Evolutionary conservation across 805 yeast species (phyloP), one percentile per base, ranked within the genome.

Genomic region (Lipomyces oligophaga): DNA sequence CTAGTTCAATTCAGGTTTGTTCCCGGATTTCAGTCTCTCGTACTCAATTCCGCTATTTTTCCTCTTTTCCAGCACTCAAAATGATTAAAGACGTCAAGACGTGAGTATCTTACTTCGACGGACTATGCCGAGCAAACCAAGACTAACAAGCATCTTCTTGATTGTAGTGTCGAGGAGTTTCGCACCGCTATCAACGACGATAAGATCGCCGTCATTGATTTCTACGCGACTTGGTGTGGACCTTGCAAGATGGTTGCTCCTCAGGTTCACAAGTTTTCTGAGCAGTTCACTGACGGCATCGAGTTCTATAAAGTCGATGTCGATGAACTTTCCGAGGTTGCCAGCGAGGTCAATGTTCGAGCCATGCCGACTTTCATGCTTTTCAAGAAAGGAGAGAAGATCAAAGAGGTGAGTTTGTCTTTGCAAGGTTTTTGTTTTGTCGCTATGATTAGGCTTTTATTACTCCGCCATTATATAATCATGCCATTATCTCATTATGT

Each of bases 161-260:
- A 7, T 18, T 33, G 18, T 28, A 52, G 56, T 45, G 66, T 71
- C 50, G 67, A 53, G 37, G 89, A 88, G 67, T 90, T 89, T 76
- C 71, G 77, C 44, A 72, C 74, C 49, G 83, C 81, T 57, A 76
- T 83, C 63, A 60, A 68, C 48, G 74, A 73, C 62, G 78, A 77
- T 58, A 85, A 83, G 60, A 75, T 87, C 64, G 89, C 87, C 59
- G 89, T 93, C 60, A 86, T 93, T 59, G 97, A 93, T 74, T 93
- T 90, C 75, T 89, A 79, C 65, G 97, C 97, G 61, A 80, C 89
- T 53, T 93, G 97, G 97, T 90, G 98, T 71, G 97, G 97, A 60
- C 97, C 98, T 54, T 90, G 98, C 77, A 93, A 90, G 78, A 85
- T 85, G 80, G 83, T 93, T 70, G 89, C 96, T 45, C 98, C 98